Evolutionary conservation across 305 asterid species (phyloP).

Genomic region (Fraxinus latifolia): DNA sequence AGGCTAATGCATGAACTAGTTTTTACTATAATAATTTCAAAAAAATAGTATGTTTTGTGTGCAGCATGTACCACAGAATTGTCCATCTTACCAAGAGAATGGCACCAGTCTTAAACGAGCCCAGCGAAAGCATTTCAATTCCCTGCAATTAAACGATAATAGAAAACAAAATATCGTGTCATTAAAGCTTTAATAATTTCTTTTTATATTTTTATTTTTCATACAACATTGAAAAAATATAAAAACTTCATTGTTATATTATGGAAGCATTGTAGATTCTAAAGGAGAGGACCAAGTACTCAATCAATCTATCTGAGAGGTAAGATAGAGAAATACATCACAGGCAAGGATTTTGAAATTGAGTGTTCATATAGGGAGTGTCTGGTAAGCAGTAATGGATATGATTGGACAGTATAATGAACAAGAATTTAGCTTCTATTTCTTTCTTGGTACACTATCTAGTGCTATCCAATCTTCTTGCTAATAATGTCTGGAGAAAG

Average conservation of each 20-base stretch:
- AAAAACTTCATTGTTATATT: neutral
- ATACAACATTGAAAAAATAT: neutral
- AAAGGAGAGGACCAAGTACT: neutral
- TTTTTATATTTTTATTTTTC: neutral
- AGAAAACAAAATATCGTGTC: neutral
- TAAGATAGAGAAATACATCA: neutral
- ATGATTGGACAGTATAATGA: neutral
- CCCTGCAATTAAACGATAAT: conserved; percentile 49
- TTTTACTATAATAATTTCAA: neutral
- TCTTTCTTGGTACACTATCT: neutral
- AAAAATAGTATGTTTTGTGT: neutral
- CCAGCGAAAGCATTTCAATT: conserved; percentile 98
- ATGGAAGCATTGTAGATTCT: neutral
- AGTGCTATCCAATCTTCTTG: neutral
- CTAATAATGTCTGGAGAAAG: neutral
- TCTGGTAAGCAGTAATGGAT: neutral
- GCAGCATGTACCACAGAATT: neutral
- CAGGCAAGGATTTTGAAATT: neutral
- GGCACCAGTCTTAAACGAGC: conserved; percentile 95
- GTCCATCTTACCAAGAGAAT: conserved; percentile 72
- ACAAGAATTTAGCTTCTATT: neutral
- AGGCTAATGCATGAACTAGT: conserved; percentile 6
- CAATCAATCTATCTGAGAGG: neutral
- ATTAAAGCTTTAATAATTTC: neutral
- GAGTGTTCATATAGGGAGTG: neutral